Evolutionary conservation across 176 grass and related monocot genomes (phyloP).

Genomic region (Aegilops sharonensis): DNA sequence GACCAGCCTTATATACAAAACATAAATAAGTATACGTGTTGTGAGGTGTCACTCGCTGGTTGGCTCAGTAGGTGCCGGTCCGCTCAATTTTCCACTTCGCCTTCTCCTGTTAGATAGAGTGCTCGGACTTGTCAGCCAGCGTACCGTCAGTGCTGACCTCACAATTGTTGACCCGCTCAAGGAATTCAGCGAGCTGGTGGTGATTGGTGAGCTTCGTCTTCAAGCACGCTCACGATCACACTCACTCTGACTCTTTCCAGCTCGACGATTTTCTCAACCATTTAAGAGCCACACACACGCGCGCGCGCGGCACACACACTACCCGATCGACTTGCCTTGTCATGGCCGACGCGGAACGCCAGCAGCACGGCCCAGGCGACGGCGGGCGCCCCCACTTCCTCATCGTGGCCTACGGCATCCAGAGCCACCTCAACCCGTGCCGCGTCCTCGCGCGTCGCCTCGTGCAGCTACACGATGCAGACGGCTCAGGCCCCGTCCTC

Average conservation of each 20-base stretch:
- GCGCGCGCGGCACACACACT: neutral
- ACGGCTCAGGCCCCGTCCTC: neutral
- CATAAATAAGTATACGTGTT: too few species aligned
- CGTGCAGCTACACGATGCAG: neutral
- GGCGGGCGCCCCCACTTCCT: conserved; percentile 25
- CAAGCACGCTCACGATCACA: neutral
- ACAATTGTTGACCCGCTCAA: neutral
- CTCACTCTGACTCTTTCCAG: neutral
- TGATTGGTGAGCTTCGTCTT: neutral
- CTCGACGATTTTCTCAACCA: neutral
- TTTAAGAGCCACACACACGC: neutral
- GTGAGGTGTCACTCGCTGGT: too few species aligned
- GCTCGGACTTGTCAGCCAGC: neutral
- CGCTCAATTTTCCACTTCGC: too few species aligned
- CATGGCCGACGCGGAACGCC: neutral
- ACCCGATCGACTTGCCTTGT: neutral
- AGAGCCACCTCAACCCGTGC: conserved; percentile 43
- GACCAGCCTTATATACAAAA: too few species aligned
- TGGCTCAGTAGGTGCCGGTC: too few species aligned
- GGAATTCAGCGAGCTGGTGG: neutral
- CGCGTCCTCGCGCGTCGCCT: conserved; percentile 22
- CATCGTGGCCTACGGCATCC: conserved; percentile 23
- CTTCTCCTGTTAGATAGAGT: neutral
- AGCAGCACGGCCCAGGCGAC: neutral
- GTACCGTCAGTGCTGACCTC: conserved; percentile 12